A percentile compares a stretch with the other conserved stretches of the same genome.
Evolutionary conservation across 257 asterid species (phyloP).

Genomic region (Solanum boliviense): DNA sequence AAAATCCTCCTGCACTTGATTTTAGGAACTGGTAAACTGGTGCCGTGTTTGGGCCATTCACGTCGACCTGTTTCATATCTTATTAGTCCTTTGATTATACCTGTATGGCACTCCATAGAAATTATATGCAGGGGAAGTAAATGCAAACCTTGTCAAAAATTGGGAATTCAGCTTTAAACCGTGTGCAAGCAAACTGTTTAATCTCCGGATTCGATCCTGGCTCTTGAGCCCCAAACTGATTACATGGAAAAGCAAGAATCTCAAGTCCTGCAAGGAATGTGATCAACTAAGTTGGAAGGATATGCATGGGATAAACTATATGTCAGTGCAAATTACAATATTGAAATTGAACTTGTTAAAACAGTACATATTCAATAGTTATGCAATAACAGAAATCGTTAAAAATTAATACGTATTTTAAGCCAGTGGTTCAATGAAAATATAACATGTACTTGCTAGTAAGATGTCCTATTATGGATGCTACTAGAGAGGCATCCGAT

Average conservation of each 20-base stretch:
- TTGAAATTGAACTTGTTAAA: not conserved
- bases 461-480: not conserved
- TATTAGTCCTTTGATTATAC: not conserved
- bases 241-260: slow-evolving; percentile 90
- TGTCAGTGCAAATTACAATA: not conserved
- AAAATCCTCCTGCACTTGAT: slow-evolving; percentile 73
- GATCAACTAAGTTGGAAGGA: not conserved
- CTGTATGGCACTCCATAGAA: not conserved
- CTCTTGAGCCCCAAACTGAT: slow-evolving; percentile 95
- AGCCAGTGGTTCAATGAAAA: not conserved
- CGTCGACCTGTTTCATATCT: slow-evolving; percentile 61
- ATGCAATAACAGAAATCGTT: not conserved
- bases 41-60: slow-evolving; percentile 85
- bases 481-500: not conserved
- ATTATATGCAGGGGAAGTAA: not conserved
- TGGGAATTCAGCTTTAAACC: slow-evolving; percentile 85
- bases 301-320: not conserved
- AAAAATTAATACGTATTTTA: not conserved
- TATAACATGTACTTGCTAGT: not conserved
- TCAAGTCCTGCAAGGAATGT: slow-evolving; percentile 52
- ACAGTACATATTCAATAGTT: not conserved
- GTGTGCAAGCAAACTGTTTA: slow-evolving; percentile 78
- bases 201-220: slow-evolving; percentile 85
- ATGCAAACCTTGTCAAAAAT: slow-evolving; percentile 72
- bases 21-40: slow-evolving; percentile 85